Evolutionary conservation across 768 basidiomycete genomes (phyloP).

Genomic region (Lactarius sp.): DNA sequence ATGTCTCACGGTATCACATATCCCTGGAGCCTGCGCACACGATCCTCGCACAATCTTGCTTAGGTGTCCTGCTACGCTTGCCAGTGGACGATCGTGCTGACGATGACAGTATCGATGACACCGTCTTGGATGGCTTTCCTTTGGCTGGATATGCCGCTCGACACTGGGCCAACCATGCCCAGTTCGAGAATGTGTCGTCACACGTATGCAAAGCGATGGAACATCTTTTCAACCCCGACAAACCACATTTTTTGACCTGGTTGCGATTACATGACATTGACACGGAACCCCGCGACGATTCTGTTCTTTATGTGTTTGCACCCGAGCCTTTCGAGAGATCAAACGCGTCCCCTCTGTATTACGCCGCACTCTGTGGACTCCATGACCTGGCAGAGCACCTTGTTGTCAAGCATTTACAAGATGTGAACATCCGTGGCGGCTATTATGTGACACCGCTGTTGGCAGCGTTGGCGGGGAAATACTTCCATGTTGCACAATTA

Average conservation of each 20-base stretch:
- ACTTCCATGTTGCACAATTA: background rate
- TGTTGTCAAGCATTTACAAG: background rate
- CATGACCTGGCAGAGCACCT: background rate
- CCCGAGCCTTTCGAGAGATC: too few species aligned
- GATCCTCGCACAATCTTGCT: too few species aligned
- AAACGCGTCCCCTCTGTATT: background rate
- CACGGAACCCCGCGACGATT: background rate
- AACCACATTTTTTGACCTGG: background rate
- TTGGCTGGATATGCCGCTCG: background rate
- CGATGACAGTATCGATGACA: background rate
- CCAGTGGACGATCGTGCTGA: background rate
- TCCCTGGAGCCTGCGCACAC: too few species aligned
- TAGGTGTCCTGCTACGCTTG: background rate
- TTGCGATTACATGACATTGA: background rate
- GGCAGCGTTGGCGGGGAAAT: background rate
- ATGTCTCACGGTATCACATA: too few species aligned
- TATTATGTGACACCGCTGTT: background rate
- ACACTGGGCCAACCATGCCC: too few species aligned
- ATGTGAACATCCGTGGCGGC: background rate
- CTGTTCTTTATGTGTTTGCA: background rate
- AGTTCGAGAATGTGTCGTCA: background rate
- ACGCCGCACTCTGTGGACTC: background rate
- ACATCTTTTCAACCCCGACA: background rate
- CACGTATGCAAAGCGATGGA: background rate
- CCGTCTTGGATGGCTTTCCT: background rate